Base-by-base conservation (phyloP, 805 yeast species). In the Metschnikowia koreensis region DNA sequence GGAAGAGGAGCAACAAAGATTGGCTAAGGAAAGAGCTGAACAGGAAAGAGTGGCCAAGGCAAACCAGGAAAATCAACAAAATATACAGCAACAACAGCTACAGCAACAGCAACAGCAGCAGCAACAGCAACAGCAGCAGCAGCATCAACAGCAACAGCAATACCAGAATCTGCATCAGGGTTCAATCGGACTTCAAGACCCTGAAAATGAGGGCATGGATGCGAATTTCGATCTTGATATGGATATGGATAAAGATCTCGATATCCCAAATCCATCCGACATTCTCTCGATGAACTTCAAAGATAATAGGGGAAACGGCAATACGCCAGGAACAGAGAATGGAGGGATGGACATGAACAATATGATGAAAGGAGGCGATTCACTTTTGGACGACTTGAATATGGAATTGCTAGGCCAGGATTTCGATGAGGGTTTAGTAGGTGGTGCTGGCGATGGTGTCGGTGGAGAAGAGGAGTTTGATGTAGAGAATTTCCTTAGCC, bases 401-500 rank as follows among this genome's bases (percentile, higher is more conserved):
- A 73, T 72, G 76, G 66, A 68, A 49, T 57, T 74, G 47, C 59
- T 73, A 36, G 75, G 71, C 45, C 69, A 64, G 46, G 71, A 67
- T 7, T 62, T 56, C 29, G 73, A 69, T 31, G 59, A 57, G 22
- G 64, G 60, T 12, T 60, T 51, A 22, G 22, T 22, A 22, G 22
- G 22, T 22, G 22, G 22, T 22, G 2, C 22, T 22, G 22, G 22
- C 22, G 22, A 22, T 12, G 61, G 58, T 15, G 53, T 55, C 13
- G 57, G 55, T n/a, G 58, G 53, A 17, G 75, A 71, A 34, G 78
- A 73, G 50, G 78, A 73, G 48, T 74, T 74, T 58, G 78, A 74
- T 53, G 79, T 74, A 37, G 79, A 74, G 47, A 71, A 66, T 56
- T 74, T 74, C 52, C 66, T 74, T 52, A 72, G 71, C 55, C 78